Percentiles rank a stretch among this genome's conserved stretches.
phyloP scores from a whole-genome alignment of 352 stramenopile species.

The Elongisporangium undulatum region DNA sequence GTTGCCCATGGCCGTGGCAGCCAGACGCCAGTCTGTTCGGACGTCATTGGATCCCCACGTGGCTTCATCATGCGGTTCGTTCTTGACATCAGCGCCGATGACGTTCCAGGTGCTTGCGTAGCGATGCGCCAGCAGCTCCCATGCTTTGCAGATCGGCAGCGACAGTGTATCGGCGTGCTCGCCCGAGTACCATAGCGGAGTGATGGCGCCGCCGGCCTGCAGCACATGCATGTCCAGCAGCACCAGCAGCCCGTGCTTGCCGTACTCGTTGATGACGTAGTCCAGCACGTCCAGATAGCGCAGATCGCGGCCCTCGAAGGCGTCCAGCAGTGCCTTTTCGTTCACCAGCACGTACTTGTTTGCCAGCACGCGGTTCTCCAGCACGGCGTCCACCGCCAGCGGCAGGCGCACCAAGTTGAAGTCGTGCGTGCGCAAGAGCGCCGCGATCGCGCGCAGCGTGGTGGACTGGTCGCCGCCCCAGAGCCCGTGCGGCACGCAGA shows the following conservation, averaged over 20 bases:
- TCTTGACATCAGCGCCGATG: conserved; percentile 47
- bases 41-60: conserved; percentile 35
- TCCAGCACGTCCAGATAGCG: conserved; percentile 54
- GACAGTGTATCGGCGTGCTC: conserved; percentile 10
- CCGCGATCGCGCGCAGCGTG: conserved; percentile 28
- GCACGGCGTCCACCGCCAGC: conserved; percentile 37
- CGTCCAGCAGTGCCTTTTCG: conserved; percentile 20
- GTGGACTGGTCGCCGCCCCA: conserved; percentile 54
- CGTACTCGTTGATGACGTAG: conserved; percentile 31
- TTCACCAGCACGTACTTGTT: conserved; percentile 44
- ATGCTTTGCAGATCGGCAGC: conserved; percentile 21
- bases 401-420: conserved; percentile 58
- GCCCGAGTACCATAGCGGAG: conserved; percentile 34
- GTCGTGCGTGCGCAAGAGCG: conserved; percentile 24
- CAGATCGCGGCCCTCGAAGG: conserved; percentile 23
- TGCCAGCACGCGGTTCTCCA: conserved; percentile 19
- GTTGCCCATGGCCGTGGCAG: conserved; percentile 18
- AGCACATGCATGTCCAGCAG: conserved; percentile 52
- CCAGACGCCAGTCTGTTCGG: conserved; percentile 44
- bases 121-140: conserved; percentile 26
- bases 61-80: conserved; percentile 47
- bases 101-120: conserved; percentile 42
- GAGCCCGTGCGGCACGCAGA: conserved; percentile 50
- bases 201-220: conserved; percentile 25
- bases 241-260: conserved; percentile 27